These are phyloP conservation scores for Xylariaceae sp. DNA, from an alignment of 2,329 filamentous ascomycete genomes.

Conservation along the genomic window DNA sequence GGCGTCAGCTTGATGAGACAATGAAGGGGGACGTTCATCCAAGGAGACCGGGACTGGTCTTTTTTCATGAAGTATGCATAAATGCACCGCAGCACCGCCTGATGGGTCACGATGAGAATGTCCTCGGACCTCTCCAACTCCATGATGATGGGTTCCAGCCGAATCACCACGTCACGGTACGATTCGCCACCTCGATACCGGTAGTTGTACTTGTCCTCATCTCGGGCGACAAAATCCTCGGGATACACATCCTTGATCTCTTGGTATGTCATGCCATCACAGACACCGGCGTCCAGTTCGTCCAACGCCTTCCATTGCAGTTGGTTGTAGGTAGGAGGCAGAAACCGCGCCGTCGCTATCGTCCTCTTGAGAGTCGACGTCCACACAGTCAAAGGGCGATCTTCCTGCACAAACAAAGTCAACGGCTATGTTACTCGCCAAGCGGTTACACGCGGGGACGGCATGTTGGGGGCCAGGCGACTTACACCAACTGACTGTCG, in stretches of 20 bases:
- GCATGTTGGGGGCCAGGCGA: constrained; percentile 15
- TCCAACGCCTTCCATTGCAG: constrained; percentile 98
- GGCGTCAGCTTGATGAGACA: constrained; percentile 95
- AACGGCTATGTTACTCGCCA: no score
- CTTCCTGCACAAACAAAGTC: constrained; percentile 44
- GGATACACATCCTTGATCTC: constrained; percentile 89
- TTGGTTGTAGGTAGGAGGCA: constrained; percentile 80
- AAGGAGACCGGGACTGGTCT: constrained; percentile 84
- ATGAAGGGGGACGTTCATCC: constrained; percentile 98
- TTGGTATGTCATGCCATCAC: constrained; percentile 92
- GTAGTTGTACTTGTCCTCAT: constrained; percentile 99
- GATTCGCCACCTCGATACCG: constrained; percentile 95
- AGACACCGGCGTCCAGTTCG: constrained; percentile 93
- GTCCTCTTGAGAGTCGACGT: constrained; percentile 68
- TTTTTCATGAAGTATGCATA: constrained; percentile 99
- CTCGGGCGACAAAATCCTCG: constrained; percentile 89
- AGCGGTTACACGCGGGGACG: no score
- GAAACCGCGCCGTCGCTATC: constrained; percentile 81
- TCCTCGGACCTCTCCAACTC: constrained; percentile 94
- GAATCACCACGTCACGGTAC: constrained; percentile 93
- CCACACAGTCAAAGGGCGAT: constrained; percentile 57
- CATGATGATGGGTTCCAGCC: constrained; percentile 98
- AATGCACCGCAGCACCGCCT: constrained; percentile 93
- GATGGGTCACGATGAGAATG: constrained; percentile 95
- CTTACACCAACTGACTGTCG: constrained; percentile 78